Evolutionary conservation across 768 basidiomycete genomes (phyloP), one percentile per base, ranked within the genome.

Genomic region (Mycena crocata): DNA sequence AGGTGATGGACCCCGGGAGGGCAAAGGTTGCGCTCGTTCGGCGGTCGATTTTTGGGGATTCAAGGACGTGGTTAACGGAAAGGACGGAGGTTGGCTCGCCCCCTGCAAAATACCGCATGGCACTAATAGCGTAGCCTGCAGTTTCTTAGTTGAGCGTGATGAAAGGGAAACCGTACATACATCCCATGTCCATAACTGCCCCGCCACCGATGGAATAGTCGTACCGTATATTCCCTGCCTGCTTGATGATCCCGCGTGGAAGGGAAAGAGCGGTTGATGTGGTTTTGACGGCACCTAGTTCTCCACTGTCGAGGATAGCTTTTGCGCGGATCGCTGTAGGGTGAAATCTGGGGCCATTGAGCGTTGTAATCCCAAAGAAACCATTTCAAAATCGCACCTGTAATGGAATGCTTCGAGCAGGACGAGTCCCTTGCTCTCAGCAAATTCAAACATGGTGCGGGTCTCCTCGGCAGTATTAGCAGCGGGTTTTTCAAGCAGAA

Each of bases 401-500:
- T 87, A 87, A 71, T 89, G 89, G 63, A 87, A 85, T 2, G 88
- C 89, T 70, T 91, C 90, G 58, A 91, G 76, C 19, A 90, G 78
- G 5, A 89, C 81, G 5, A 87, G 79, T 21, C 83, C 83, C 62
- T 84, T 85, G 65, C 77, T 69, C 66, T 83, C 75, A 3, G 88
- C 87, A 17, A 84, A 68, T 24, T 83, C 84, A 56, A 86, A 86
- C 82, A 90, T 86, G 49, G 78, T 74, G n/a, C 79, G 75, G 1
- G 86, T 82, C 70, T 91, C 89, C 45, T 84, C 85, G 8, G 83
- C 83, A 2, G 82, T 85, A 62, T 86, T 72, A 13, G 83, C 78
- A n/a, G 84, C 80, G 0, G 90, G 90, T 71, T 89, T 90, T 70
- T 92, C 91, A 1, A 90, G 76, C 0, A 92, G 77, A 30, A 91